These are phyloP conservation scores for Stentor coeruleus DNA, from an alignment of 73 alveolate species.

Conservation along the genomic window DNA sequence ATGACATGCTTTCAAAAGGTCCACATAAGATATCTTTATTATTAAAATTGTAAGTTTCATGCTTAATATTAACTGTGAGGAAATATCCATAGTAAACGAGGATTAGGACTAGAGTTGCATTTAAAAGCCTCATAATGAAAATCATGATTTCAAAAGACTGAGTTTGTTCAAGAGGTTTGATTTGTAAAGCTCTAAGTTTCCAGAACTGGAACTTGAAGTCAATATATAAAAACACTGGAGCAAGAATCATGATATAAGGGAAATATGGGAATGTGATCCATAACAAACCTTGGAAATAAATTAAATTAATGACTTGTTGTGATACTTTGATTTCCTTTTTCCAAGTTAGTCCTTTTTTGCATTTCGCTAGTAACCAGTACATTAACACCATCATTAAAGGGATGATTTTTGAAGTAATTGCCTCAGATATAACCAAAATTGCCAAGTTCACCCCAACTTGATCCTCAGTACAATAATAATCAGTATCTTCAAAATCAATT, in stretches of 20 bases:
- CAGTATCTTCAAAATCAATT: conserved; percentile 24
- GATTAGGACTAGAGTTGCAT: conserved; percentile 40
- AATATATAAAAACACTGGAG: conserved; percentile 38
- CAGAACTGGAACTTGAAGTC: conserved; percentile 40
- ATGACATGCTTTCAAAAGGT: neutral
- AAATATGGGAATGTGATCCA: conserved; percentile 47
- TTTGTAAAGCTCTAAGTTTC: conserved; percentile 28
- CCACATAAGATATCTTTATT: conserved; percentile 6
- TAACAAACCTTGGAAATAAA: conserved; percentile 50
- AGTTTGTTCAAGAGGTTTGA: conserved; percentile 28
- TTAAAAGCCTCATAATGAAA: conserved; percentile 54
- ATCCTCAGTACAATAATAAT: conserved; percentile 55
- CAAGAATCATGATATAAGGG: conserved; percentile 44
- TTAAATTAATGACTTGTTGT: conserved; percentile 53
- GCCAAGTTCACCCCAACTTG: conserved; percentile 37
- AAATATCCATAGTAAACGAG: conserved; percentile 21
- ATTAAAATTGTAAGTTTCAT: conserved; percentile 21
- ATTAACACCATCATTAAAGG: neutral
- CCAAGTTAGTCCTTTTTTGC: conserved; percentile 39
- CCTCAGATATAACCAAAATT: conserved; percentile 35
- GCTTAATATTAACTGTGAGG: conserved; percentile 32
- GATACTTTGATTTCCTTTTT: conserved; percentile 48
- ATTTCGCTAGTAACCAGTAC: neutral
- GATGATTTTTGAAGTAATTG: neutral
- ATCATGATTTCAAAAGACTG: conserved; percentile 41